phyloP scores from a whole-genome alignment of 768 basidiomycete genomes.

The Lactarius sp. region DNA sequence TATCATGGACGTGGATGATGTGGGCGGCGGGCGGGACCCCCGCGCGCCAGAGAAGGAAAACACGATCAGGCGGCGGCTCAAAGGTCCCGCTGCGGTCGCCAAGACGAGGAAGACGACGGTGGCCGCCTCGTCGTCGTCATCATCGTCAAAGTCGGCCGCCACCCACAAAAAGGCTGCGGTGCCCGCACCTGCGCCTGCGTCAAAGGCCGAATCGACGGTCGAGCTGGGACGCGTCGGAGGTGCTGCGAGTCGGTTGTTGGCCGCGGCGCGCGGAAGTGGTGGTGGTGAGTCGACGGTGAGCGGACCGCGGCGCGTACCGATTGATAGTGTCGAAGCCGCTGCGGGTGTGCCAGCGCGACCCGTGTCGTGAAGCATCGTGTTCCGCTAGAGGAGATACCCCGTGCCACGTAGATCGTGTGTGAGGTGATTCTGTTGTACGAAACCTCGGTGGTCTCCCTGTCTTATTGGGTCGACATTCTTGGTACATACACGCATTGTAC shows the following conservation, averaged over 20 bases:
- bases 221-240: too few species aligned
- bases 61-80: conserved; percentile 23
- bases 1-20: conserved; percentile 2
- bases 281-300: too few species aligned
- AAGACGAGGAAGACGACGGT: conserved; percentile 7
- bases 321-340: conserved; percentile 64
- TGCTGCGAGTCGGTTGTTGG: too few species aligned
- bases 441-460: too few species aligned
- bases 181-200: conserved; percentile 32
- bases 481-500: conserved; percentile 20
- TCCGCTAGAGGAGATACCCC: not conserved
- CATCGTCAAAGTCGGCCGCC: not conserved
- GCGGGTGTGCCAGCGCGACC: conserved; percentile 45
- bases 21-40: conserved; percentile 6
- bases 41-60: conserved; percentile 23
- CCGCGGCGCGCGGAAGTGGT: too few species aligned
- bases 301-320: conserved; percentile 53
- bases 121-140: not conserved
- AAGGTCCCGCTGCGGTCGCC: conserved; percentile 11
- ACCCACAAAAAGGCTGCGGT: not conserved
- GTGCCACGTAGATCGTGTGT: not conserved
- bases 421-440: not conserved
- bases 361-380: conserved; percentile 32
- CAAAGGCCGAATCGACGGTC: too few species aligned
- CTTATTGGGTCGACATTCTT: not conserved